phyloP scores from a whole-genome alignment of 768 basidiomycete genomes.

The Amanita pallidorosea region DNA sequence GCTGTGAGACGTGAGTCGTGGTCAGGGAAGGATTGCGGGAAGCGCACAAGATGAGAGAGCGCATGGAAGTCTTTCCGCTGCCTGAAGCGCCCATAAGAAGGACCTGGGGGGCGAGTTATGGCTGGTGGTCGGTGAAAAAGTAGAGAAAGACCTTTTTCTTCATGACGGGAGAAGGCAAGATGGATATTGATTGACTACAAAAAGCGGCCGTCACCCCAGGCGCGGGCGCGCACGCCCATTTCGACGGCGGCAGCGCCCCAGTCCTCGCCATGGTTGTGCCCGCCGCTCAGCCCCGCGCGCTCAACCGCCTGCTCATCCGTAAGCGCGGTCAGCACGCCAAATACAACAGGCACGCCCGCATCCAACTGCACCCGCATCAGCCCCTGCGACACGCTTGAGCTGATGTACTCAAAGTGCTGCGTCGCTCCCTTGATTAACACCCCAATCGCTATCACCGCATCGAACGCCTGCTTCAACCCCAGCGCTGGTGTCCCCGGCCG shows the following conservation, averaged over 20 bases:
- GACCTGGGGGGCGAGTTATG: conserved; percentile 43
- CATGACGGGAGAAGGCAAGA: conserved; percentile 27
- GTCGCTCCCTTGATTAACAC: conserved; percentile 97
- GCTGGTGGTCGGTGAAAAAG: neutral
- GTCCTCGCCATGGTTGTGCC: conserved; percentile 97
- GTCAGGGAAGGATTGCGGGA: conserved; percentile 2
- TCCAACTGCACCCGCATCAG: conserved; percentile 94
- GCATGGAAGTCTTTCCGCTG: conserved; percentile 95
- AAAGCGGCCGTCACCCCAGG: conserved; percentile 68
- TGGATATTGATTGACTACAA: conserved; percentile 7
- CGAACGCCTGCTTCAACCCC: conserved; percentile 54
- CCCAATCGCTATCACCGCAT: conserved; percentile 95
- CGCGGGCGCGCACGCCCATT: conserved; percentile 59
- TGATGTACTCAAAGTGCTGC: conserved; percentile 99
- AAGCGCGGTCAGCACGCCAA: conserved; percentile 90
- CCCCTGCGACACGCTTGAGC: conserved; percentile 84
- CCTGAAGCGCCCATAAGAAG: conserved; percentile 97
- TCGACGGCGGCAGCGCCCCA: conserved; percentile 98
- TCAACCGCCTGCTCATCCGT: conserved; percentile 92
- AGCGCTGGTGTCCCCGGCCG: conserved; percentile 45
- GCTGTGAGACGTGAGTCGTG: conserved; percentile 28
- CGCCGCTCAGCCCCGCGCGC: conserved; percentile 80
- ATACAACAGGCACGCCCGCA: conserved; percentile 88
- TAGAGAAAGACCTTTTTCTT: conserved; percentile 46
- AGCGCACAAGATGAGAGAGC: conserved; percentile 94